These are phyloP conservation scores for Cytospora leucostoma DNA, from an alignment of 2,329 filamentous ascomycete genomes.

Conservation along the genomic window DNA sequence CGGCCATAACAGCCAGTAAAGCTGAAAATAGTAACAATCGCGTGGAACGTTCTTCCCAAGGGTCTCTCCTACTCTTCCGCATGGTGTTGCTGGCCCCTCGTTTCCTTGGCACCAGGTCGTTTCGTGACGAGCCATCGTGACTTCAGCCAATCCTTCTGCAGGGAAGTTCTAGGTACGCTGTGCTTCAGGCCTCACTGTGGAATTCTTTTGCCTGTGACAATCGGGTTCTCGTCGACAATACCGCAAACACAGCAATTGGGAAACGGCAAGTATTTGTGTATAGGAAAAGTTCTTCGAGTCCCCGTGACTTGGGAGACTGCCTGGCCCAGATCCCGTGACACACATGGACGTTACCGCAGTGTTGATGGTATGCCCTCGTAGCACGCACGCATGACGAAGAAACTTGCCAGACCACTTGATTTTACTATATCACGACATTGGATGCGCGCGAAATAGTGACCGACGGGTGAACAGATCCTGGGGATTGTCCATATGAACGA, in stretches of 20 bases:
- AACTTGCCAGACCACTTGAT: not conserved
- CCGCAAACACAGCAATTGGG: not conserved
- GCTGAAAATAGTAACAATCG: no score
- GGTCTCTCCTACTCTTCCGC: not conserved
- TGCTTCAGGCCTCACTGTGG: not conserved
- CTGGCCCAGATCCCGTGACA: not conserved
- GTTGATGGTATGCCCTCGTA: not conserved
- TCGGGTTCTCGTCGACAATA: not conserved
- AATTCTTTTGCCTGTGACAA: not conserved
- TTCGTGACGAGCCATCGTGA: not conserved
- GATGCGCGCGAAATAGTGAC: not conserved
- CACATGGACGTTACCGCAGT: not conserved
- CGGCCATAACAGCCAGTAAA: not conserved
- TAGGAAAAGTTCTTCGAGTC: not conserved
- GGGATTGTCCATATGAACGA: not conserved
- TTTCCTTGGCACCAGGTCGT: not conserved
- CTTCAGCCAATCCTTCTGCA: not conserved
- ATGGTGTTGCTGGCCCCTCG: not conserved
- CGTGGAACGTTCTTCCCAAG: not conserved
- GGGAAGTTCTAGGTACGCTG: not conserved
- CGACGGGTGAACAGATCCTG: no score
- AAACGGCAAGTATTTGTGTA: not conserved
- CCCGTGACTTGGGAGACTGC: not conserved
- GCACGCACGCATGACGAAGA: not conserved
- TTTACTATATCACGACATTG: not conserved